A percentile compares a stretch with the other conserved stretches of the same genome.
Conservation (phyloP, 1,139 yeast species). For the Kluyveromyces sp. region DNA sequence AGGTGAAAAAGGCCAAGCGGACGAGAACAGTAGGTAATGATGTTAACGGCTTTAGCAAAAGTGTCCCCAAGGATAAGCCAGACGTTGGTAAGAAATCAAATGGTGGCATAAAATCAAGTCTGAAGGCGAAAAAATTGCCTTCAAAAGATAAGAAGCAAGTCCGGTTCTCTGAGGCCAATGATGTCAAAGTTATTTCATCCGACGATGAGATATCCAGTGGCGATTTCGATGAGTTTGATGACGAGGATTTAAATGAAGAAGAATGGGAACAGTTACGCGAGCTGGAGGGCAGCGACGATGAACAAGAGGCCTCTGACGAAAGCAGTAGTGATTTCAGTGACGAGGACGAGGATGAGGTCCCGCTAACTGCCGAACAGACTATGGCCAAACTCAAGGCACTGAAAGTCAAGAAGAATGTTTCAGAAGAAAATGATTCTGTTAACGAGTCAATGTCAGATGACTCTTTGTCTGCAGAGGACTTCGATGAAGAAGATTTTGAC, state of each 20-base stretch:
- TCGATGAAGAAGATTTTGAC: constrained; percentile 37
- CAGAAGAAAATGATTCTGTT: constrained; percentile 2
- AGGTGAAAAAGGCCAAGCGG: constrained; percentile 23
- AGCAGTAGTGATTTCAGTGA: constrained; percentile 6
- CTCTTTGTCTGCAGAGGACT: constrained; percentile 8
- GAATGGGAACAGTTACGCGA: constrained; percentile 35
- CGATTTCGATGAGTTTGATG: constrained; percentile 39
- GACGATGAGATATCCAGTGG: constrained; percentile 44
- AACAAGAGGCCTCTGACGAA: constrained; percentile 12
- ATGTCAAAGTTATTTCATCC: constrained; percentile 31
- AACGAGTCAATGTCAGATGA: constrained; percentile 5
- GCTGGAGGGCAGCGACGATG: constrained; percentile 32
- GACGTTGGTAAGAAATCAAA: not conserved
- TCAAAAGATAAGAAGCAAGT: not conserved
- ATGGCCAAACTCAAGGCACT: constrained; percentile 38
- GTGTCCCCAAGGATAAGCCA: too few relatives aligned
- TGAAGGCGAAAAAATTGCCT: not conserved
- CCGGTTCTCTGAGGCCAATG: constrained; percentile 4
- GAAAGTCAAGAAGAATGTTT: constrained; percentile 29
- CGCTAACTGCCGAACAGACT: constrained; percentile 31
- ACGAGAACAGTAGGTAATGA: not conserved
- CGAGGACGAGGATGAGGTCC: constrained; percentile 10
- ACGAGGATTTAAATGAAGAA: constrained; percentile 39
- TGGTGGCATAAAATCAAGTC: not conserved
- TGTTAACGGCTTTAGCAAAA: too few relatives aligned